Conservation (phyloP, 257 asterid species). For the Nicotiana tomentosiformis region DNA sequence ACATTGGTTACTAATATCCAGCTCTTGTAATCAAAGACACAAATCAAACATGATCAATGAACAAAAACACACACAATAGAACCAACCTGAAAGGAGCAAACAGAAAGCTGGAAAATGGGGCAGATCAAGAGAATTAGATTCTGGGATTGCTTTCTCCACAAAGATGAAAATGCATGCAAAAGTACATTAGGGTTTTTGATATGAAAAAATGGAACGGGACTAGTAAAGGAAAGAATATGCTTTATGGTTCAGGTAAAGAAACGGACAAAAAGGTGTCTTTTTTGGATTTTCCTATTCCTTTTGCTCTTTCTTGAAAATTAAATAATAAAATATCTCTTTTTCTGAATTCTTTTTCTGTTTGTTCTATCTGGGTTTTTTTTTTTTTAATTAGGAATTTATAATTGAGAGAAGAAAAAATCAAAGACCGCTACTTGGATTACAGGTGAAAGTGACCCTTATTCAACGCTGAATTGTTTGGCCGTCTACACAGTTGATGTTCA, state of each 20-base stretch:
- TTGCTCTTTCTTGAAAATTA: not conserved
- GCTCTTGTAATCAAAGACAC: slow-evolving; percentile 6
- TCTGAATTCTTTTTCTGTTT: not conserved
- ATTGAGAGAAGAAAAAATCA: not conserved
- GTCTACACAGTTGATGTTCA: not conserved
- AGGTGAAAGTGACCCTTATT: slow-evolving; percentile 12
- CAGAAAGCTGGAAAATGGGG: slow-evolving; percentile 4
- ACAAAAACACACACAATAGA: not conserved
- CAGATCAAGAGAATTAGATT: slow-evolving; percentile 20
- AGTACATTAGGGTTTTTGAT: slow-evolving; percentile 24
- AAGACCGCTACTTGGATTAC: not conserved
- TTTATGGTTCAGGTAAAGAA: slow-evolving; percentile 22
- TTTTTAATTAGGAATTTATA: not conserved
- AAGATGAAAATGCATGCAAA: not conserved
- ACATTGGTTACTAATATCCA: slow-evolving; percentile 1
- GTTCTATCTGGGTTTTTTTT: not conserved
- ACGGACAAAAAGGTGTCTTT: slow-evolving; percentile 10
- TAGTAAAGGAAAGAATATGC: slow-evolving; percentile 45
- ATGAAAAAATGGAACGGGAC: not conserved
- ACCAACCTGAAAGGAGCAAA: slow-evolving; percentile 28
- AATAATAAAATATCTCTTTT: not conserved
- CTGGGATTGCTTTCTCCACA: not conserved
- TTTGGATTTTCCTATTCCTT: not conserved
- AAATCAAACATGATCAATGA: not conserved
- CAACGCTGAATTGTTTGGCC: not conserved